A percentile compares a stretch with the other conserved stretches of the same genome.
These are phyloP conservation scores for Inga oerstediana DNA, from an alignment of 306 rosid species.

Conservation along the genomic window DNA sequence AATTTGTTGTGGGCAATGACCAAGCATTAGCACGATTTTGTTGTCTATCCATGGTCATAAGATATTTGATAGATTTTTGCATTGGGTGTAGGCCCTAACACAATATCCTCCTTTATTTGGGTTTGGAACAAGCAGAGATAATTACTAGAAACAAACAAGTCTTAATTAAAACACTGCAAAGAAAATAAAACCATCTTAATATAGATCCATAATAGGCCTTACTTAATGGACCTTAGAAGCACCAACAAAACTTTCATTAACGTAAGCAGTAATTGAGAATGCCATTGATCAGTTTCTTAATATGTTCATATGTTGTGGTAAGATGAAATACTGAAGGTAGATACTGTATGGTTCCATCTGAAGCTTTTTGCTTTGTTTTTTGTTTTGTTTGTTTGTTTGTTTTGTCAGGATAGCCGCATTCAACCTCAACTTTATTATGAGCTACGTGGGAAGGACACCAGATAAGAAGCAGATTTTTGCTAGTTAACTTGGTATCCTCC, in stretches of 20 bases:
- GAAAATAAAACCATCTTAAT: neutral
- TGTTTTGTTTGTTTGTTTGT: too few relatives aligned
- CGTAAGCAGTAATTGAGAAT: constrained; percentile 53
- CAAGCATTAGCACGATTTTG: too few relatives aligned
- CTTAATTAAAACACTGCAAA: neutral
- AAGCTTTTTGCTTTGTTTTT: constrained; percentile 29
- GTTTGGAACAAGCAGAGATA: neutral
- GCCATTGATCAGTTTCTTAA: neutral
- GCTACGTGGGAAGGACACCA: constrained; percentile 86
- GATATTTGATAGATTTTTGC: too few relatives aligned
- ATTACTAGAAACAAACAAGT: neutral
- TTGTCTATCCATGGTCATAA: too few relatives aligned
- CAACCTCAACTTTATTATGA: constrained; percentile 95
- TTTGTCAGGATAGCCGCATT: constrained; percentile 73
- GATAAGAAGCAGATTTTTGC: constrained; percentile 46
- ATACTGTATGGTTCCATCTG: too few relatives aligned
- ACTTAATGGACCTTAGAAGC: constrained; percentile 98
- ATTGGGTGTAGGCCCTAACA: too few relatives aligned
- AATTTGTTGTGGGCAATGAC: too few relatives aligned
- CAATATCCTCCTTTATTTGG: neutral
- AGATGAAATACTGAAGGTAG: constrained; percentile 2
- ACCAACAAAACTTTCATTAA: constrained; percentile 91
- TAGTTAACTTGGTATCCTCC: neutral
- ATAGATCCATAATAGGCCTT: constrained; percentile 58
- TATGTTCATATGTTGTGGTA: constrained; percentile 23